Evolutionary conservation across 768 basidiomycete species (phyloP).

Genomic region (Amyloporia xantha): DNA sequence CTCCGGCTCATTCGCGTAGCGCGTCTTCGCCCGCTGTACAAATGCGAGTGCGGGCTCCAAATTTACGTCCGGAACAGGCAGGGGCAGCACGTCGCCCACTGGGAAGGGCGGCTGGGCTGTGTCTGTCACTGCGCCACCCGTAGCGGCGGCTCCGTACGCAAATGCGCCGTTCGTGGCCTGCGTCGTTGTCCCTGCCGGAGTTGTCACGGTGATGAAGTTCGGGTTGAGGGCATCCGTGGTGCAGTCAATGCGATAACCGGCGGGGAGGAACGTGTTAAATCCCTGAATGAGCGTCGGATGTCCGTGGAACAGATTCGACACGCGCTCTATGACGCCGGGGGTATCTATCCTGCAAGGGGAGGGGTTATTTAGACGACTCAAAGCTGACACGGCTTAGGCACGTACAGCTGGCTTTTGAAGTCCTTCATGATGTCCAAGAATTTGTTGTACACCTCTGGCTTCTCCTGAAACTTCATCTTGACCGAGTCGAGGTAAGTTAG

Average conservation of each 20-base stretch:
- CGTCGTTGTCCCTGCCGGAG: constrained; percentile 54
- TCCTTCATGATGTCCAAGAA: constrained; percentile 73
- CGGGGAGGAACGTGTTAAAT: constrained; percentile 96
- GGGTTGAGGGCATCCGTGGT: constrained; percentile 55
- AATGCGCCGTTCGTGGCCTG: constrained; percentile 21
- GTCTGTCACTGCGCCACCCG: constrained; percentile 4
- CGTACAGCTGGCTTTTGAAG: constrained; percentile 59
- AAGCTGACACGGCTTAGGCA: not conserved
- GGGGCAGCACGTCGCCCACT: not conserved
- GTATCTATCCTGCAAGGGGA: constrained; percentile 75
- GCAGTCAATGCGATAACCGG: constrained; percentile 90
- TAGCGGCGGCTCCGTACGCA: constrained; percentile 2
- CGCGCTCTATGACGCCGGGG: constrained; percentile 93
- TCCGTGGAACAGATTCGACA: constrained; percentile 87
- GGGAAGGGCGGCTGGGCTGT: constrained; percentile 3
- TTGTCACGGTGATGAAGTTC: constrained; percentile 70
- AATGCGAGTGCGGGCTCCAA: constrained; percentile 86
- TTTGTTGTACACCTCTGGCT: constrained; percentile 57
- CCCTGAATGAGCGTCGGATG: constrained; percentile 91
- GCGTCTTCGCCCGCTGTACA: constrained; percentile 93
- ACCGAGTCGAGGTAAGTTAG: constrained; percentile 59
- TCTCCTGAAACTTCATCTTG: constrained; percentile 51
- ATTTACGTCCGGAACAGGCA: constrained; percentile 11
- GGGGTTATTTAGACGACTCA: not conserved
- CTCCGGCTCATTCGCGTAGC: constrained; percentile 72